Conservation (phyloP, 2,329 filamentous ascomycete species). For the Penicillium occitanis region DNA sequence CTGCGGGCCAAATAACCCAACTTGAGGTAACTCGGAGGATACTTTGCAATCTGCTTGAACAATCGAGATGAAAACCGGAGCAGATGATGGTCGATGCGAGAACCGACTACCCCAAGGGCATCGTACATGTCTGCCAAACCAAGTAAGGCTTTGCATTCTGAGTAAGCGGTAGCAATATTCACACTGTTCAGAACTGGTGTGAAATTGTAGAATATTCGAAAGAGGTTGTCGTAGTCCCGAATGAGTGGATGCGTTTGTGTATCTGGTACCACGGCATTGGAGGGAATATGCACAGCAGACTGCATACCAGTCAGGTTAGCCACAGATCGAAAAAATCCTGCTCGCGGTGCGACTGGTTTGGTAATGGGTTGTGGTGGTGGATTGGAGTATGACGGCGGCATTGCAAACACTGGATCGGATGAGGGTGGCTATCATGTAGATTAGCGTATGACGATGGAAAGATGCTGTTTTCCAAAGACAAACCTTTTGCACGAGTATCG, state of each 20-base stretch:
- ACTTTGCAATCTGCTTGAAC: constrained; percentile 96
- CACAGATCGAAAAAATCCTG: constrained; percentile 82
- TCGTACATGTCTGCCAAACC: constrained; percentile 93
- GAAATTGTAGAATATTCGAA: constrained; percentile 95
- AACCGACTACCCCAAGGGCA: constrained; percentile 80
- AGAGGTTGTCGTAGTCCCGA: constrained; percentile 92
- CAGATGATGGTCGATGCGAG: constrained; percentile 88
- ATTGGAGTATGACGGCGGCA: constrained; percentile 40
- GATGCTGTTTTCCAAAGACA: constrained; percentile 24
- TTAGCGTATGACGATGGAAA: neutral
- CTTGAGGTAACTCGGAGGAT: constrained; percentile 87
- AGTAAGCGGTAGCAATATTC: constrained; percentile 89
- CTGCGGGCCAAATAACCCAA: constrained; percentile 82
- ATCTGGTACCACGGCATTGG: constrained; percentile 51
- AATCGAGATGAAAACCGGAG: constrained; percentile 86
- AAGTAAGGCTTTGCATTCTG: constrained; percentile 88
- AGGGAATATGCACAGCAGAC: constrained; percentile 54
- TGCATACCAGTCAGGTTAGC: constrained; percentile 67
- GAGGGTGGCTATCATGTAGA: constrained; percentile 32
- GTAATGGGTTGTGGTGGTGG: constrained; percentile 58
- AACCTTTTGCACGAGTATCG: constrained; percentile 84
- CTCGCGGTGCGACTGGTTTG: constrained; percentile 61
- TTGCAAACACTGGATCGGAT: constrained; percentile 56
- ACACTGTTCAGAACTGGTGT: constrained; percentile 75
- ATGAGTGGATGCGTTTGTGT: constrained; percentile 70